These are phyloP conservation scores for Flammula alnicola DNA, from an alignment of 1,284 basidiomycete genomes.

Conservation along the genomic window DNA sequence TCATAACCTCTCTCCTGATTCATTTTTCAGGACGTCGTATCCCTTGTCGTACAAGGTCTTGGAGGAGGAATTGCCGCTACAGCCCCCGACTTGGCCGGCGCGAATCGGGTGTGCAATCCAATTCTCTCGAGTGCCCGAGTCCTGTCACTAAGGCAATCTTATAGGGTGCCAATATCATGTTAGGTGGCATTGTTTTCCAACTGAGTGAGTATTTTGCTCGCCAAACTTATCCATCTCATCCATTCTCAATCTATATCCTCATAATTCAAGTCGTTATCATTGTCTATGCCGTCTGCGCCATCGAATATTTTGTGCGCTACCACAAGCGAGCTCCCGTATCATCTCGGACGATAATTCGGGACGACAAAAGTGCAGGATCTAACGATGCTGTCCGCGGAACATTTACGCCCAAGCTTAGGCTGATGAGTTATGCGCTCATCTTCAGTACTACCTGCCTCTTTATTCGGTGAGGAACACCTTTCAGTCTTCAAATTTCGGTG, in stretches of 20 bases:
- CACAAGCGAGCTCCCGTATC: conserved; percentile 29
- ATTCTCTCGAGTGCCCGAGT: background rate
- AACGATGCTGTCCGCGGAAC: conserved; percentile 5
- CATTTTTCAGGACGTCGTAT: conserved; percentile 48
- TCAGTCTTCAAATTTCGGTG: conserved; percentile 8
- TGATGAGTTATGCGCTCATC: conserved; percentile 33
- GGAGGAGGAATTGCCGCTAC: conserved; percentile 58
- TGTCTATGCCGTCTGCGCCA: conserved; percentile 35
- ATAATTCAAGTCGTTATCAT: conserved; percentile 44
- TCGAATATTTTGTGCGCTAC: conserved; percentile 43
- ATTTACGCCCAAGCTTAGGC: conserved; percentile 21
- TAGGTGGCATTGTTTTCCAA: conserved; percentile 61
- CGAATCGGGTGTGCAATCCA: conserved; percentile 35
- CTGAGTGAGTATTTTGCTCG: conserved; percentile 40
- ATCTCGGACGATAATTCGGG: background rate
- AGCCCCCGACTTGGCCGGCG: conserved; percentile 32
- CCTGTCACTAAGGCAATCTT: background rate
- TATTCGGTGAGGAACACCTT: conserved; percentile 36
- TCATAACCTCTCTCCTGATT: background rate
- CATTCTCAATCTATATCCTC: conserved; percentile 35
- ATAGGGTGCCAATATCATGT: conserved; percentile 53
- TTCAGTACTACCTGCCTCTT: conserved; percentile 39
- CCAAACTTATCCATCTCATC: background rate
- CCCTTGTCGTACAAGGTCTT: conserved; percentile 56
- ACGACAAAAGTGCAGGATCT: background rate